Evolutionary conservation across 257 asterid species (phyloP), one percentile per base, ranked within the genome.

Genomic region (Striga asiatica): DNA sequence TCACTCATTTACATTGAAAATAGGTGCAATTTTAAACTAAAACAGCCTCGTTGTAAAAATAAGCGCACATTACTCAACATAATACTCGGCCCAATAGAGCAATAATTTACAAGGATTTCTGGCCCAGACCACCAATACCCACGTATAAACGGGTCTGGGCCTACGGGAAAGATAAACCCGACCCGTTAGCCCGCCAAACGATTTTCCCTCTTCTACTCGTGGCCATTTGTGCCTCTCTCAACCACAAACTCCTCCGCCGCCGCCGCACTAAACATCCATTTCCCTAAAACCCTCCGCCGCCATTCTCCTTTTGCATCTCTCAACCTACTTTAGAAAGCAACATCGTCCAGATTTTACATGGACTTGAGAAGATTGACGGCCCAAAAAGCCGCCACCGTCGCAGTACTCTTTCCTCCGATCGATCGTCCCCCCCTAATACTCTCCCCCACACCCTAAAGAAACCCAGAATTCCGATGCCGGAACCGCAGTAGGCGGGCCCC

Each of bases 311-410:
- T 3, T 20, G 11, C 7, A 38, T 29, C 46, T 66, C 18, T 21
- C 41, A 4, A 20, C 9, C 12, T 0, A 8, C 14, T n/a, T 2
- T 9, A 34, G 8, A 53, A 17, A 12, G 13, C 3, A 41, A 41
- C 14, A 14, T 8, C 18, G 21, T 56, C 32, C 6, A 11, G 19
- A 8, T 58, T 8, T 7, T 57, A 18, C 37, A 78, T 78, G 84
- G 84, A 72, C 39, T 66, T 75, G 78, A 75, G 78, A 70, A 69
- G 79, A 70, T 64, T 73, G 63, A 45, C 69, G 5, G 65, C 27
- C 24, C 65, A 48, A 46, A 65, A 38, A 48, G 41, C 73, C 29
- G 59, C 73, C 71, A 54, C 71, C 48, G n/a, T n/a, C 61, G 76
- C 79, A 17, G 38, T 69, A 13, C 61, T 72, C 57, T 78, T 75